Conservation (phyloP, 2,329 filamentous ascomycete genomes). For the Fusarium sp. region DNA sequence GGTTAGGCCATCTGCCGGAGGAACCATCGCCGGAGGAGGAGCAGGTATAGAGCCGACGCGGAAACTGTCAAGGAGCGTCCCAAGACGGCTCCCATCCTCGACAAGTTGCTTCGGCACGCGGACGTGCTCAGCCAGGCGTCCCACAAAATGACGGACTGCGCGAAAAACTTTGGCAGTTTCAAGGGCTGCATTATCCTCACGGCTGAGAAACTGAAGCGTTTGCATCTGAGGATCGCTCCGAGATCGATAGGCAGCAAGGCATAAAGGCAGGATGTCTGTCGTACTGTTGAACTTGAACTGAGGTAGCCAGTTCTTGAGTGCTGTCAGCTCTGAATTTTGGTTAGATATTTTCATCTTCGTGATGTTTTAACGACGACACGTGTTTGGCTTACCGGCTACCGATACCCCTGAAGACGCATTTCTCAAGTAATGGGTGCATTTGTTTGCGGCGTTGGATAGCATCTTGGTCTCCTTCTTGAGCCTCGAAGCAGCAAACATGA, state of each 20-base stretch:
- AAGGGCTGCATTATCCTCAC: slow-evolving; percentile 12
- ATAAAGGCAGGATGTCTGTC: slow-evolving; percentile 8
- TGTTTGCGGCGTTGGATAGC: slow-evolving; percentile 23
- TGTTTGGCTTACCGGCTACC: slow-evolving; percentile 14
- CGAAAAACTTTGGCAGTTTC: slow-evolving; percentile 41
- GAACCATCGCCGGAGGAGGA: slow-evolving; percentile 31
- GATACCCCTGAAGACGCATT: not conserved
- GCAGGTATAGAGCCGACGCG: not conserved
- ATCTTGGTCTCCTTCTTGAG: slow-evolving; percentile 43
- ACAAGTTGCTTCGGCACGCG: slow-evolving; percentile 58
- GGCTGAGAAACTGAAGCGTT: slow-evolving; percentile 23
- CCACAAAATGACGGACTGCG: slow-evolving; percentile 58
- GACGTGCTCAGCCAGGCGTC: slow-evolving; percentile 61
- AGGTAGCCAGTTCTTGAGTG: slow-evolving; percentile 29
- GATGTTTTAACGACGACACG: not conserved
- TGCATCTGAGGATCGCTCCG: slow-evolving; percentile 39
- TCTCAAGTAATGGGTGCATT: slow-evolving; percentile 32
- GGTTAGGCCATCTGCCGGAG: slow-evolving; percentile 48
- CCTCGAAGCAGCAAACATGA: slow-evolving; percentile 40
- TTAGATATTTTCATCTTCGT: slow-evolving; percentile 7
- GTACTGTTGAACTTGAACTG: slow-evolving; percentile 4
- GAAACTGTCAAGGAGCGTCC: slow-evolving; percentile 49
- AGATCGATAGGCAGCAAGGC: slow-evolving; percentile 30
- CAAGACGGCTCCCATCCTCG: slow-evolving; percentile 50
- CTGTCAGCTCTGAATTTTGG: not conserved